Conservation (phyloP, 2,329 filamentous ascomycete species). For the Pezicula carpinea region DNA sequence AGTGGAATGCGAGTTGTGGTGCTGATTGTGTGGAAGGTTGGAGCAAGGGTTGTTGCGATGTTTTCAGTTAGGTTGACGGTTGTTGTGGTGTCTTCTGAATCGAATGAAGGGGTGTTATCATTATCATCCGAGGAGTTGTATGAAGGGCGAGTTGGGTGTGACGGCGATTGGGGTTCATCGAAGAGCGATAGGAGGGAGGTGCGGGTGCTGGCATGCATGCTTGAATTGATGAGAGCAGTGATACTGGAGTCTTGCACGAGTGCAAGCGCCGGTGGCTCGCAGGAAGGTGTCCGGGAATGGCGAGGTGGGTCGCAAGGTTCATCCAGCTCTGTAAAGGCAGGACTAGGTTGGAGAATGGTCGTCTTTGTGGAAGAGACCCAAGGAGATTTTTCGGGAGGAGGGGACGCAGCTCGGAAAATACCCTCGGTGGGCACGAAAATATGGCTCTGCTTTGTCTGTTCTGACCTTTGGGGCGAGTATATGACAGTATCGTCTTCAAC, state of each 20-base stretch:
- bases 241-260: constrained; percentile 36
- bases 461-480: neutral
- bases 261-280: constrained; percentile 57
- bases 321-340: constrained; percentile 7
- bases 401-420: constrained; percentile 55
- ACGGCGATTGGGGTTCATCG: constrained; percentile 41
- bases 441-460: constrained; percentile 42
- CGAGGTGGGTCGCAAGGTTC: constrained; percentile 3
- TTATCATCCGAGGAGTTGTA: constrained; percentile 16
- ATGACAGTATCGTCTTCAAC: neutral
- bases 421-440: constrained; percentile 60
- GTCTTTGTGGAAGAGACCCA: constrained; percentile 21
- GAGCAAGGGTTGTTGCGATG: constrained; percentile 11
- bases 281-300: constrained; percentile 56
- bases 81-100: constrained; percentile 22
- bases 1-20: constrained; percentile 29
- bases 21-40: constrained; percentile 27
- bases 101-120: constrained; percentile 16
- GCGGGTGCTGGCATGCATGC: constrained; percentile 36
- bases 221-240: no score
- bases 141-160: neutral
- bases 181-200: constrained; percentile 55
- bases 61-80: constrained; percentile 24
- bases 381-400: constrained; percentile 19
- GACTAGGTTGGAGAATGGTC: constrained; percentile 1